Evolutionary conservation across 2,329 filamentous ascomycete genomes (phyloP).

Genomic region (Aschersonia sp.): DNA sequence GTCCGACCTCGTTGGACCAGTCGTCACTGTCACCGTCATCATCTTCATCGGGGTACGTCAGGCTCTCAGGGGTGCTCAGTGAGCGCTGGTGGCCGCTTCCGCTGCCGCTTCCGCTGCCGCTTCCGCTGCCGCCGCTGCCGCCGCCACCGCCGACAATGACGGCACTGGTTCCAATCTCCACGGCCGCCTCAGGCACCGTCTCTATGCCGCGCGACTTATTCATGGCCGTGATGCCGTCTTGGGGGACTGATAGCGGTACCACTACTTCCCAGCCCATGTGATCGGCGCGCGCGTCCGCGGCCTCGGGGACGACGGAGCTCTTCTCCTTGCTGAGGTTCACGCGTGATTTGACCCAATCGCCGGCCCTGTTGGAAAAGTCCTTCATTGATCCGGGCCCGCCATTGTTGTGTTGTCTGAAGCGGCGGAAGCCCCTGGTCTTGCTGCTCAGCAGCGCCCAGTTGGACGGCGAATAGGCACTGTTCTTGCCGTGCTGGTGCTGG

Average conservation of each 20-base stretch:
- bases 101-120: neutral
- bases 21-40: neutral
- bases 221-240: neutral
- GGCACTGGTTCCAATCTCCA: constrained; percentile 3
- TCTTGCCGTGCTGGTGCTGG: neutral
- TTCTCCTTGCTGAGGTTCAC: constrained; percentile 6
- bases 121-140: neutral
- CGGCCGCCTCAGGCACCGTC: constrained; percentile 3
- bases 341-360: constrained; percentile 14
- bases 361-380: constrained; percentile 10
- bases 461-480: neutral
- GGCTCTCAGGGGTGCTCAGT: neutral
- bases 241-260: neutral
- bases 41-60: neutral
- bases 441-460: constrained; percentile 2
- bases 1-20: neutral
- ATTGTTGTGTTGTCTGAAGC: constrained; percentile 1
- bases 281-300: neutral
- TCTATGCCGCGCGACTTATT: constrained; percentile 1
- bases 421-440: constrained; percentile 4
- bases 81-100: neutral
- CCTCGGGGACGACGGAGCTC: constrained; percentile 2
- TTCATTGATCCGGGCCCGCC: constrained; percentile 8
- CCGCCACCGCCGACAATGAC: neutral
- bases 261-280: neutral